phyloP scores from a whole-genome alignment of 108 stramenopile genomes.

The Cyclotella kingstonii region DNA sequence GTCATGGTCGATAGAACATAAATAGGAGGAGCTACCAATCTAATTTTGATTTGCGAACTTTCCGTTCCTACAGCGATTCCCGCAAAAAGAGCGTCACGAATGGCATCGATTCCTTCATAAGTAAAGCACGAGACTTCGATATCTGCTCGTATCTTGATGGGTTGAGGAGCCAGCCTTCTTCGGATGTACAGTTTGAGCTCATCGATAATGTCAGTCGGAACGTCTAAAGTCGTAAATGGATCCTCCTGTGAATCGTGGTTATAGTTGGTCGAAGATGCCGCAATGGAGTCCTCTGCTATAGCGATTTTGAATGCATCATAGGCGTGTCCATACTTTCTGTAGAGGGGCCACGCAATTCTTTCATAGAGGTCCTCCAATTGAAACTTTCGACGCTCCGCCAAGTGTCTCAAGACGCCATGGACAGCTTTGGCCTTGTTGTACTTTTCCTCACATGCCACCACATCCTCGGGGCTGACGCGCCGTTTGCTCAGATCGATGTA shows the following conservation, averaged over 20 bases:
- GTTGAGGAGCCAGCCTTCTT: slow-evolving; percentile 93
- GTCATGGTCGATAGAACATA: slow-evolving; percentile 97
- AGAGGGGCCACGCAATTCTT: slow-evolving; percentile 96
- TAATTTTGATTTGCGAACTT: slow-evolving; percentile 87
- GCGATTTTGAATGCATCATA: slow-evolving; percentile 98
- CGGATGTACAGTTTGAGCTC: slow-evolving; percentile 86
- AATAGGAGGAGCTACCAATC: slow-evolving; percentile 96
- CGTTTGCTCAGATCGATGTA: slow-evolving; percentile 99
- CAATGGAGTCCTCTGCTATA: slow-evolving; percentile 71
- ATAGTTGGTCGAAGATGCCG: too few species aligned
- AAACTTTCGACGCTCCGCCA: slow-evolving; percentile 89
- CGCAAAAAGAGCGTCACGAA: slow-evolving; percentile 93
- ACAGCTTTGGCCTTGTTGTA: slow-evolving; percentile 98
- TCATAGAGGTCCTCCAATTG: slow-evolving; percentile 93
- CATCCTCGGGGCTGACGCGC: slow-evolving; percentile 96
- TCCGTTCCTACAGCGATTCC: slow-evolving; percentile 88
- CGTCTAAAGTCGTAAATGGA: slow-evolving; percentile 73
- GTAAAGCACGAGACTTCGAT: slow-evolving; percentile 99
- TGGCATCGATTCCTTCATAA: slow-evolving; percentile 98
- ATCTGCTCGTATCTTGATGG: slow-evolving; percentile 98
- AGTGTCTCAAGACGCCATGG: slow-evolving; percentile 93
- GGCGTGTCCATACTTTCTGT: slow-evolving; percentile 96
- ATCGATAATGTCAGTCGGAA: slow-evolving; percentile 73
- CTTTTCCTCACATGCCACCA: slow-evolving; percentile 95
- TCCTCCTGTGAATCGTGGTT: slow-evolving; percentile 49